These are phyloP conservation scores for Phialophora verrucosa DNA, from an alignment of 2,329 filamentous ascomycete species.

Conservation along the genomic window DNA sequence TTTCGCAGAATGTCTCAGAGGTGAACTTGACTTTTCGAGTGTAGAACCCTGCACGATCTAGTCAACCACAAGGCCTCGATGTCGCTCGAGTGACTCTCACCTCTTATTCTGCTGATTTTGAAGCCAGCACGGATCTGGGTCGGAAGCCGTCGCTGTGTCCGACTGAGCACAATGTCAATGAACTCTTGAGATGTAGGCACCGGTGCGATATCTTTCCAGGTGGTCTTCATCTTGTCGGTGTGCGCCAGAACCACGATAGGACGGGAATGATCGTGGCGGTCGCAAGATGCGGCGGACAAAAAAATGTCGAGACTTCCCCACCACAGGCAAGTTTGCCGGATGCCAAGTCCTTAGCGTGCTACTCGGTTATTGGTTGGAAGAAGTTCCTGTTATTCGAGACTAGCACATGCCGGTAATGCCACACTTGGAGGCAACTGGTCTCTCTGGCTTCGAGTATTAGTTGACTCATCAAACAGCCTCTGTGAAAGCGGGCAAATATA, in stretches of 20 bases:
- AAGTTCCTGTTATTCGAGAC: neutral
- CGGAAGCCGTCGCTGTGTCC: constrained; percentile 89
- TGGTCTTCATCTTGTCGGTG: constrained; percentile 59
- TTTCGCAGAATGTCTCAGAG: constrained; percentile 94
- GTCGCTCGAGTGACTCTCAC: constrained; percentile 43
- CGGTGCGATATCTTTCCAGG: constrained; percentile 75
- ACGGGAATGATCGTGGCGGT: constrained; percentile 33
- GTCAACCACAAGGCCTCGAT: neutral
- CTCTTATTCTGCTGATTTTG: constrained; percentile 89
- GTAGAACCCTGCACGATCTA: constrained; percentile 75
- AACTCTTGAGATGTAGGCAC: constrained; percentile 95
- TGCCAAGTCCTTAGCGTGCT: neutral
- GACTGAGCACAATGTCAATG: constrained; percentile 92
- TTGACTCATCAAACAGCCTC: neutral
- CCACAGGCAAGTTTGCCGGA: neutral
- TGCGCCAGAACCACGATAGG: constrained; percentile 39
- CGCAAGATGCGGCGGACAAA: constrained; percentile 28
- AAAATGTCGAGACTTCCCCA: constrained; percentile 5
- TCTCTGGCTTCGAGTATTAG: neutral
- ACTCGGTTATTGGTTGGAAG: constrained; percentile 2
- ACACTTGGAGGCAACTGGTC: neutral
- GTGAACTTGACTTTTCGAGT: constrained; percentile 99
- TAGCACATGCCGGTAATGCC: neutral
- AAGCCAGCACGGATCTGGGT: constrained; percentile 96
- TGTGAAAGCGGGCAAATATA: neutral